These are phyloP conservation scores for Hirsutella minnesotensis DNA, from an alignment of 2,329 filamentous ascomycete genomes.

Conservation along the genomic window DNA sequence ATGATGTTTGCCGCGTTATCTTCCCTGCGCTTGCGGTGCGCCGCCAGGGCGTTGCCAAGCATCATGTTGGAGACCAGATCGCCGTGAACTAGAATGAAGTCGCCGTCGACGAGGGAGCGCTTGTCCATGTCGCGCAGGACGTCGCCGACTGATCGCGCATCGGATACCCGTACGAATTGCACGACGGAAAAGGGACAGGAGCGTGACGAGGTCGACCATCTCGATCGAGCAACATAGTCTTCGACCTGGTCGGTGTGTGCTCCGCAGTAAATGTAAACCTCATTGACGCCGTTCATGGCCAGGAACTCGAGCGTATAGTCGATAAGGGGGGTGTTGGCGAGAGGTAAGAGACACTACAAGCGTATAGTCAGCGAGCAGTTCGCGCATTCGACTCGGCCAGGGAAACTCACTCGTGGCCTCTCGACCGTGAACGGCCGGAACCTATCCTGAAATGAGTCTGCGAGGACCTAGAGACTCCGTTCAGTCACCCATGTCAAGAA, in stretches of 20 bases:
- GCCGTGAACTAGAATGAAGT: slow-evolving; percentile 87
- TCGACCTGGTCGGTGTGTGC: slow-evolving; percentile 81
- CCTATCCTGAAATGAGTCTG: slow-evolving; percentile 87
- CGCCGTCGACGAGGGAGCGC: slow-evolving; percentile 71
- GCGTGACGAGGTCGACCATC: slow-evolving; percentile 49
- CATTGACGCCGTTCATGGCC: slow-evolving; percentile 86
- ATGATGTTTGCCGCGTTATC: slow-evolving; percentile 92
- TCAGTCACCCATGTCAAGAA: slow-evolving; percentile 5
- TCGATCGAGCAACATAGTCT: slow-evolving; percentile 68
- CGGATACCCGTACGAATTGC: slow-evolving; percentile 72
- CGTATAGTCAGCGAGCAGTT: not conserved
- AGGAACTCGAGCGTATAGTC: slow-evolving; percentile 97
- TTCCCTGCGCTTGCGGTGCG: slow-evolving; percentile 68
- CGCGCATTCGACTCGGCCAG: too few species aligned
- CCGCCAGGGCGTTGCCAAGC: slow-evolving; percentile 66
- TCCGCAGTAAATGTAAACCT: slow-evolving; percentile 86
- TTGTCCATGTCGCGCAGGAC: slow-evolving; percentile 89
- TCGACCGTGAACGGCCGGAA: slow-evolving; percentile 85
- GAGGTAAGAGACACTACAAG: slow-evolving; percentile 71
- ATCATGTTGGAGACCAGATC: slow-evolving; percentile 85
- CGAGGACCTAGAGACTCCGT: slow-evolving; percentile 52
- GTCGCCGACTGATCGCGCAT: slow-evolving; percentile 80
- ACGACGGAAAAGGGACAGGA: slow-evolving; percentile 62
- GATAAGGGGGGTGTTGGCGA: slow-evolving; percentile 89
- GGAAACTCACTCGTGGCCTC: slow-evolving; percentile 56